These are phyloP conservation scores for Neurospora sp. DNA, from an alignment of 2,329 filamentous ascomycete species.

Conservation along the genomic window DNA sequence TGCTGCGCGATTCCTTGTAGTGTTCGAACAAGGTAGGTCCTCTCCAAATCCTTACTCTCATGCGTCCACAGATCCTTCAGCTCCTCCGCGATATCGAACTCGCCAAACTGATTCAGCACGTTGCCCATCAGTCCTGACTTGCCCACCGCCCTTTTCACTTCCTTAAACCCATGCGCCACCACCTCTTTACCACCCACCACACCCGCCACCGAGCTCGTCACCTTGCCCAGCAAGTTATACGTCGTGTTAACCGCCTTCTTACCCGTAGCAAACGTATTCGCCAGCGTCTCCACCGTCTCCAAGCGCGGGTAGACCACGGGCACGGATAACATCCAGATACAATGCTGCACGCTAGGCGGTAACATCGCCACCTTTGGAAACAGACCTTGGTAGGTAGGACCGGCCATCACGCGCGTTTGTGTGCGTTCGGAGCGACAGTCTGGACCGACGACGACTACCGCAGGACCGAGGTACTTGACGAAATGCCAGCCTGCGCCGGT, in stretches of 20 bases:
- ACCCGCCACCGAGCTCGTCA: conserved; percentile 88
- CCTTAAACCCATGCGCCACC: conserved; percentile 84
- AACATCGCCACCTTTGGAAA: conserved; percentile 92
- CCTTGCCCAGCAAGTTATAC: conserved; percentile 92
- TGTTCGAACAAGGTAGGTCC: conserved; percentile 92
- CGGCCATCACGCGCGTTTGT: conserved; percentile 84
- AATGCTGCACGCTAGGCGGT: conserved; percentile 90
- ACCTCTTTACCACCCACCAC: conserved; percentile 92
- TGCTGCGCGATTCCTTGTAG: conserved; percentile 92
- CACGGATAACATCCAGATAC: conserved; percentile 90
- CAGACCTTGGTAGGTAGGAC: conserved; percentile 91
- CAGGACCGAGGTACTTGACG: conserved; percentile 89
- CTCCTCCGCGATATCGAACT: conserved; percentile 90
- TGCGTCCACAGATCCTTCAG: conserved; percentile 97
- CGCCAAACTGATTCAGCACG: conserved; percentile 90
- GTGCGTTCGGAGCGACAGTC: conserved; percentile 90
- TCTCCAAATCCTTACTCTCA: conserved; percentile 91
- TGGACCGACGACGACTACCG: conserved; percentile 78
- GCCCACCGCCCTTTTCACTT: conserved; percentile 92
- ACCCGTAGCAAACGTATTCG: conserved; percentile 82
- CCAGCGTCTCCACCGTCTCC: conserved; percentile 84
- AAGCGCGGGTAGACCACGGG: conserved; percentile 85
- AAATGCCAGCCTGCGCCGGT: conserved; percentile 99
- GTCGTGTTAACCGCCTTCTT: conserved; percentile 96
- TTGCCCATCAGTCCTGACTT: conserved; percentile 99